These are phyloP conservation scores for Parietaria judaica DNA, from an alignment of 306 rosid species.

Conservation along the genomic window DNA sequence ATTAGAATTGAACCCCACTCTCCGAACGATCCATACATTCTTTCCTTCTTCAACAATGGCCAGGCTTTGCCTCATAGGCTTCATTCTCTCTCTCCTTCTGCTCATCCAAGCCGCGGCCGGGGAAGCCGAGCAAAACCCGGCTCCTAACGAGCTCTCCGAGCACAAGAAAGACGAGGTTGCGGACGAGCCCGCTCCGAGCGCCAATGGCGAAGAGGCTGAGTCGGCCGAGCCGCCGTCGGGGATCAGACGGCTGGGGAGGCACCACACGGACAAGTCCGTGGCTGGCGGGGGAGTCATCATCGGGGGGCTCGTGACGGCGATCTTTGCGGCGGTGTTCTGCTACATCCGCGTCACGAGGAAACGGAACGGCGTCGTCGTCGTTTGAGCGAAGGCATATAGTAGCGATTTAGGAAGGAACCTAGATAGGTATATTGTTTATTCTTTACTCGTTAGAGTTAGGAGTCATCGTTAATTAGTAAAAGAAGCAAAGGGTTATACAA, in stretches of 20 bases:
- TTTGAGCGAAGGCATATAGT: no score
- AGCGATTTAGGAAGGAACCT: no score
- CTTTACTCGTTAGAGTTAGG: slow-evolving; percentile 2
- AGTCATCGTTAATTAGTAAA: neutral
- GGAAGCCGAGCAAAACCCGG: slow-evolving; percentile 25
- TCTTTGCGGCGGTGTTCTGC: slow-evolving; percentile 77
- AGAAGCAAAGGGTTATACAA: neutral
- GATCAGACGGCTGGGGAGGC: slow-evolving; percentile 39
- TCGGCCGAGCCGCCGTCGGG: slow-evolving; percentile 21
- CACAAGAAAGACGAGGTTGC: slow-evolving; percentile 13
- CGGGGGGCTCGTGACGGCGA: slow-evolving; percentile 71
- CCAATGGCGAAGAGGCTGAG: slow-evolving; percentile 10
- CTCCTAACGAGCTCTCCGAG: slow-evolving; percentile 12
- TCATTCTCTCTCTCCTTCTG: slow-evolving; percentile 29
- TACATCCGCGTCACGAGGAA: slow-evolving; percentile 77
- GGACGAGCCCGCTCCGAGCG: slow-evolving; percentile 18
- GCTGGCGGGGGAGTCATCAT: slow-evolving; percentile 90
- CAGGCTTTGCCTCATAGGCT: slow-evolving; percentile 31
- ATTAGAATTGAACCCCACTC: no score
- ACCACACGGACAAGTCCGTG: slow-evolving; percentile 50
- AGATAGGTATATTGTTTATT: neutral
- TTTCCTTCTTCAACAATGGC: slow-evolving; percentile 24
- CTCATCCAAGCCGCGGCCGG: slow-evolving; percentile 31
- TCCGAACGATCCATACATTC: no score
- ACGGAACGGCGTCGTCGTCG: slow-evolving; percentile 21